phyloP scores from a whole-genome alignment of 495 filamentous ascomycete genomes.

The Penicillium desertorum region DNA sequence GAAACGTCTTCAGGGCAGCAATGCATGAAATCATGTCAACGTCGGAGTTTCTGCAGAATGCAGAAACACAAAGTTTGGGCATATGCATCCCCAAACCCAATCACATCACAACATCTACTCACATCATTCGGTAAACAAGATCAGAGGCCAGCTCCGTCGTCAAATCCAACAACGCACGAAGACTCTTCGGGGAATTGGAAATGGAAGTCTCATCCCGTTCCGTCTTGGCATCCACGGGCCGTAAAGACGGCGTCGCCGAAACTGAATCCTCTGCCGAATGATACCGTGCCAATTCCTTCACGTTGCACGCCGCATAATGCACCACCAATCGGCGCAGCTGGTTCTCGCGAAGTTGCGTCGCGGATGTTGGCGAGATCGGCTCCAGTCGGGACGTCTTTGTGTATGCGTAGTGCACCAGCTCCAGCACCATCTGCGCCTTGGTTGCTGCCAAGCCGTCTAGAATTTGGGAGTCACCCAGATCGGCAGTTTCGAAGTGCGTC shows the following conservation, averaged over 20 bases:
- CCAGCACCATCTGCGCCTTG: constrained; percentile 40
- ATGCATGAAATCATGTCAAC: constrained; percentile 7
- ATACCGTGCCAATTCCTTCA: constrained; percentile 44
- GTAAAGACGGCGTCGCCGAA: constrained; percentile 24
- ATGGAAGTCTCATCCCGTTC: constrained; percentile 22
- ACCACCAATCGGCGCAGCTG: constrained; percentile 45
- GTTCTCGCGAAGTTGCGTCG: constrained; percentile 48
- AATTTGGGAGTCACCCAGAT: constrained; percentile 19
- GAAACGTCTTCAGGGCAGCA: constrained; percentile 7
- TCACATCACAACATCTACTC: constrained; percentile 15
- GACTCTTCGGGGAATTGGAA: constrained; percentile 30
- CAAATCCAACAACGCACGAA: constrained; percentile 40
- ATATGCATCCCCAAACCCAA: constrained; percentile 7
- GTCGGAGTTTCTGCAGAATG: neutral
- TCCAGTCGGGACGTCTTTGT: constrained; percentile 45
- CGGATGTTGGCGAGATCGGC: constrained; percentile 43
- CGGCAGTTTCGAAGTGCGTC: constrained; percentile 15
- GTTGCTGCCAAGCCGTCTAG: constrained; percentile 25
- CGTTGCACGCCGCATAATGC: constrained; percentile 48
- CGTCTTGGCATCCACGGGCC: constrained; percentile 20
- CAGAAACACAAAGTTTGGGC: constrained; percentile 4
- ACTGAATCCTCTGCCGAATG: constrained; percentile 35
- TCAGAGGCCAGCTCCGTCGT: constrained; percentile 47
- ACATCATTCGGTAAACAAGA: constrained; percentile 51
- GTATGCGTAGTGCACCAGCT: constrained; percentile 45